A percentile compares a stretch with the other conserved stretches of the same genome.
Conservation (phyloP, 306 rosid species). For the Cucumis cinereus region DNA sequence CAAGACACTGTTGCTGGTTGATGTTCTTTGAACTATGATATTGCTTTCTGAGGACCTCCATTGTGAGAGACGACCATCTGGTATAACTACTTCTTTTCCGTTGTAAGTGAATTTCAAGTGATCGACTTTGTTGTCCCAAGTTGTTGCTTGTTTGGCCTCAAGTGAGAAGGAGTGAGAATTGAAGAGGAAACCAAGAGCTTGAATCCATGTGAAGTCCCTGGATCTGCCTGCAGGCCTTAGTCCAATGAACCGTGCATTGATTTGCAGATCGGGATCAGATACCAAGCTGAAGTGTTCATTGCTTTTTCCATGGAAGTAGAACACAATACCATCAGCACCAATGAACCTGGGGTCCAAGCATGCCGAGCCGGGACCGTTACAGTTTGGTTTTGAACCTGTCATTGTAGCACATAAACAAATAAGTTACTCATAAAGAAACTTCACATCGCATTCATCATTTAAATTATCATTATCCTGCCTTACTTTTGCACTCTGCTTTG, state of each 20-base stretch:
- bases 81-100: conserved; percentile 32
- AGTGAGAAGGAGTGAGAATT: conserved; percentile 34
- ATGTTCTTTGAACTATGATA: conserved; percentile 50
- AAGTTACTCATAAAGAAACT: not conserved
- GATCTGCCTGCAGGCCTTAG: conserved; percentile 44
- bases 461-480: conserved; percentile 8
- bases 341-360: conserved; percentile 79
- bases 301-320: conserved; percentile 73
- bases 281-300: conserved; percentile 63
- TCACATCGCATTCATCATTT: not conserved
- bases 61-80: conserved; percentile 31
- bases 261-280: conserved; percentile 45
- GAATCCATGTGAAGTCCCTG: conserved; percentile 79
- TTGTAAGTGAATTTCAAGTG: conserved; percentile 42
- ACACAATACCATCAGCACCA: conserved; percentile 67
- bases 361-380: conserved; percentile 66
- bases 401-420: not conserved
- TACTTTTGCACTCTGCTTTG: conserved; percentile 62
- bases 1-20: conserved; percentile 40
- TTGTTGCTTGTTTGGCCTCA: conserved; percentile 38
- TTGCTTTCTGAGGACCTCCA: conserved; percentile 31
- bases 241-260: conserved; percentile 73
- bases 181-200: conserved; percentile 63
- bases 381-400: conserved; percentile 53
- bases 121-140: conserved; percentile 42